Base-by-base conservation (phyloP, 176 grass and related monocot genomes). In the Carex kokanica region DNA sequence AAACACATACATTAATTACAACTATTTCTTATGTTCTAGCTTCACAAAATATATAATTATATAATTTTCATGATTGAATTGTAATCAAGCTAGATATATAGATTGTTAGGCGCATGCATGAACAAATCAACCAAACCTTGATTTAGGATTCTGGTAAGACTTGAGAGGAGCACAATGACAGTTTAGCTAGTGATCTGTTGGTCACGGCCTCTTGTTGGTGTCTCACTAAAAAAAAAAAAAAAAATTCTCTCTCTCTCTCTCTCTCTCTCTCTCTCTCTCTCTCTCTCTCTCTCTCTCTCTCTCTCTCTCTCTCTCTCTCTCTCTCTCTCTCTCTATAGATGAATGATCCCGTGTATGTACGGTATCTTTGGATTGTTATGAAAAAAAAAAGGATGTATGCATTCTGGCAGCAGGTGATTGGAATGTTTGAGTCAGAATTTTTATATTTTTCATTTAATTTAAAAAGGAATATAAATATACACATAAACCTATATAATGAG, bases 371-470 rank as follows among this genome's bases (percentile, higher is more conserved):
- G 59, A 82, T 82, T 52, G 12, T 82, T 82, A 61, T 82, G 20
- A 47, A 31, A 74, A 49, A 29, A 15, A 85, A 53, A 27, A n/a
- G n/a, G 69, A 45, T 61, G 41, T 61, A 52, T 4, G 1, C 14
- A 49, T 78, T 85, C 83, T 85, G 83, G 83, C 83, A 24, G 36
- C 43, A 73, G 83, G 83, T 63, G 18, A 18, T 85, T 78, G 70
- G 83, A 85, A 85, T 53, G 59, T 78, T 64, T 78, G 2, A 60
- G 66, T 84, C 82, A 72, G 82, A 51, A 16, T 84, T 74, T 81
- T 80, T 80, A 60, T 60, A 36, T 6, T 24, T 10, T 38, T 61
- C 3, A 41, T 38, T 81, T 23, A 16, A 81, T 64, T 63, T 3
- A 15, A 14, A 14, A 16, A 62, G n/a, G 58, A 29, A 78, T 27